Evolutionary conservation across 768 basidiomycete species (phyloP).

Genomic region (Fibroporia radiculosa): DNA sequence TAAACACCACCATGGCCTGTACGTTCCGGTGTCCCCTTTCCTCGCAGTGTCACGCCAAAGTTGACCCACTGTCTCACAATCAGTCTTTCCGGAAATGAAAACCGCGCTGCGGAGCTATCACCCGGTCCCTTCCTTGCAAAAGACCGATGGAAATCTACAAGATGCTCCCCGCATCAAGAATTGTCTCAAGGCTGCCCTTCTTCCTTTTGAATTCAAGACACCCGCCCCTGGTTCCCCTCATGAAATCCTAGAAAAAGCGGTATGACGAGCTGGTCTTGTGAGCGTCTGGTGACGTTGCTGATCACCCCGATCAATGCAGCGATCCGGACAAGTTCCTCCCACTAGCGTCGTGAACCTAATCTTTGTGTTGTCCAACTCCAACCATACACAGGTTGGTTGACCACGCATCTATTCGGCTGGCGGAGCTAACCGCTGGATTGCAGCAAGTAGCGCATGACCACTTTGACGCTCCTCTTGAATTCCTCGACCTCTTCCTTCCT

Average conservation of each 20-base stretch:
- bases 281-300: neutral
- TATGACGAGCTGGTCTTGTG: conserved; percentile 35
- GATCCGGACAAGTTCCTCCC: conserved; percentile 56
- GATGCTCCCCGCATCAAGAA: conserved; percentile 92
- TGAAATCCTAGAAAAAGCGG: conserved; percentile 62
- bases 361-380: conserved; percentile 68
- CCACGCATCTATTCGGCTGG: neutral
- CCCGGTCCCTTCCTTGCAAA: conserved; percentile 83
- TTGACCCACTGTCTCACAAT: conserved; percentile 1
- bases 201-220: conserved; percentile 59
- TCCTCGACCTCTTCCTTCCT: conserved; percentile 81
- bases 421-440: conserved; percentile 2
- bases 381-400: conserved; percentile 53
- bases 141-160: conserved; percentile 81
- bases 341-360: conserved; percentile 84
- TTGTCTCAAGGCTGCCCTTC: conserved; percentile 73
- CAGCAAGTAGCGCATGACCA: conserved; percentile 42
- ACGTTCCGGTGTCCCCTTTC: conserved; percentile 24
- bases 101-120: conserved; percentile 86
- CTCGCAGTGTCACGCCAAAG: neutral
- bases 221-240: conserved; percentile 66
- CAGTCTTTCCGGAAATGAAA: conserved; percentile 92
- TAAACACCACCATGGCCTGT: conserved; percentile 92
- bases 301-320: conserved; percentile 27
- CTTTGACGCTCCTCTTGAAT: conserved; percentile 68